These are phyloP conservation scores for Malus hybrid DNA, from an alignment of 331 rosid genomes.

Conservation along the genomic window DNA sequence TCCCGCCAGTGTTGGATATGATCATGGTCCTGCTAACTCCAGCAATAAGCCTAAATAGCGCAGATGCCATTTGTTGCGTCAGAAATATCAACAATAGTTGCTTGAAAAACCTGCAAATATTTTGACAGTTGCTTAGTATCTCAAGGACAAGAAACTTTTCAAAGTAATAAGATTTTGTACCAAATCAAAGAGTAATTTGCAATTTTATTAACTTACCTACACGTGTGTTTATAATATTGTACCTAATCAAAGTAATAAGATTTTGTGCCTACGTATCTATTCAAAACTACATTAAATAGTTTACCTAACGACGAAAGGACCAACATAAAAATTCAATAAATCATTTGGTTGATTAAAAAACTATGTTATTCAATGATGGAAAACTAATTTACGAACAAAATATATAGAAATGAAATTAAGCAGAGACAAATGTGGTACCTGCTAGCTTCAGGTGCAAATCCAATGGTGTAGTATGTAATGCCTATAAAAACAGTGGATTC, in stretches of 20 bases:
- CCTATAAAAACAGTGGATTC: conserved; percentile 53
- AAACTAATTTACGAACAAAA: neutral
- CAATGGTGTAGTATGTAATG: conserved; percentile 66
- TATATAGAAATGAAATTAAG: neutral
- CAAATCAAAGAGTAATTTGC: no score
- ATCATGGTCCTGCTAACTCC: conserved; percentile 86
- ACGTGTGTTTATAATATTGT: neutral
- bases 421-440: conserved; percentile 31
- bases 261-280: neutral
- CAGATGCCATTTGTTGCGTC: conserved; percentile 89
- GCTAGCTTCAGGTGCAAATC: conserved; percentile 82
- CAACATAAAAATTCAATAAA: no score
- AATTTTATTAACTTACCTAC: no score
- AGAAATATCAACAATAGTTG: conserved; percentile 66
- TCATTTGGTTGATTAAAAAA: no score
- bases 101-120: conserved; percentile 71
- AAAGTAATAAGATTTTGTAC: no score
- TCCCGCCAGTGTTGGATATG: conserved; percentile 89
- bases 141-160: neutral
- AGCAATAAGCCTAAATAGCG: conserved; percentile 71
- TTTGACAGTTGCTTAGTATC: neutral
- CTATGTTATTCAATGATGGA: no score
- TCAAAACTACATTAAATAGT: neutral
- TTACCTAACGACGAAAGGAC: neutral
- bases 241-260: neutral